Percentiles rank a stretch among this genome's conserved stretches.
Evolutionary conservation across 306 rosid species (phyloP).

Genomic region (Medicago arabica): DNA sequence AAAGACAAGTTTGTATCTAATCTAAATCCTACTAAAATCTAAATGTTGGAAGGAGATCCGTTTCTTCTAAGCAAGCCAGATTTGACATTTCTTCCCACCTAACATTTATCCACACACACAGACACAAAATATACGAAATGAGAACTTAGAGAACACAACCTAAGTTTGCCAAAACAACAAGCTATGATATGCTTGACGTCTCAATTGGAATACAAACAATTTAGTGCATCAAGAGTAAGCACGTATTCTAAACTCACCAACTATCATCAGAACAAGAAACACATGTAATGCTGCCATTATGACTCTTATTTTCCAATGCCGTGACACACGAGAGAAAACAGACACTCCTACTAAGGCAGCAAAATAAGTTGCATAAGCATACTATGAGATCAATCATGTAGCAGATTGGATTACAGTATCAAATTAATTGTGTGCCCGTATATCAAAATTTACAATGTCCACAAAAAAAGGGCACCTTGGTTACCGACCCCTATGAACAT

Average conservation of each 20-base stretch:
- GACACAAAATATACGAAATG: background rate
- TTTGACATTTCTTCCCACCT: background rate
- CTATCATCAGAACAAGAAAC: constrained; percentile 4
- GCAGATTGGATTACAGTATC: constrained; percentile 44
- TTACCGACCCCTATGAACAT: constrained; percentile 50
- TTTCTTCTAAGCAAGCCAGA: background rate
- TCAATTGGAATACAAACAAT: background rate
- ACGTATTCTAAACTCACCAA: constrained; percentile 10
- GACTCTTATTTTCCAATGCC: constrained; percentile 1
- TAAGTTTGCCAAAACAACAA: constrained; percentile 11
- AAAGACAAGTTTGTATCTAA: background rate
- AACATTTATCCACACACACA: background rate
- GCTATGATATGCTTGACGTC: background rate
- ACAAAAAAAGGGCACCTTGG: constrained; percentile 44
- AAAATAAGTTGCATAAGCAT: constrained; percentile 13
- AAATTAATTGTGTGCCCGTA: constrained; percentile 26
- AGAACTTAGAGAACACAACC: constrained; percentile 1
- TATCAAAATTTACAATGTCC: constrained; percentile 53
- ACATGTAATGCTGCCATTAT: background rate
- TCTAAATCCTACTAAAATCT: background rate
- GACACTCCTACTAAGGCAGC: background rate
- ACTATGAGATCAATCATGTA: constrained; percentile 12
- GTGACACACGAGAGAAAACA: constrained; percentile 1
- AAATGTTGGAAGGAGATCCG: background rate
- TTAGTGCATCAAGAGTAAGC: background rate